phyloP scores from a whole-genome alignment of 2,329 filamentous ascomycete genomes.

The Cadophora gregata region DNA sequence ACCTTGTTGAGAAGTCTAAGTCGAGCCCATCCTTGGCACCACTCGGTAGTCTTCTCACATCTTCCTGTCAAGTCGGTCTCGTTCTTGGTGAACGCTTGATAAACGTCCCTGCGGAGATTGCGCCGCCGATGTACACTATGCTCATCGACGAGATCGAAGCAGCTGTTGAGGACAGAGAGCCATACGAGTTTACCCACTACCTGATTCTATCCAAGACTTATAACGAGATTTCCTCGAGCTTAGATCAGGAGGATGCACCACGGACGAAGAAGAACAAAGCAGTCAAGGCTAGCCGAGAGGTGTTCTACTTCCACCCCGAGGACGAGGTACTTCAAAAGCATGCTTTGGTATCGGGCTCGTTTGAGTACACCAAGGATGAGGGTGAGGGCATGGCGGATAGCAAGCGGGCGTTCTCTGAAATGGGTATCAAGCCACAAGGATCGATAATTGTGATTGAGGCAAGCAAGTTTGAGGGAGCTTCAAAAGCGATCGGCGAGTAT shows the following conservation, averaged over 20 bases:
- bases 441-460: constrained; percentile 88
- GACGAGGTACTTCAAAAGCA: constrained; percentile 87
- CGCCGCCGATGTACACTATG: constrained; percentile 95
- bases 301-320: constrained; percentile 94
- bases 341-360: constrained; percentile 72
- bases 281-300: constrained; percentile 63
- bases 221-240: constrained; percentile 79
- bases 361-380: constrained; percentile 77
- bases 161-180: constrained; percentile 88
- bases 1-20: constrained; percentile 65
- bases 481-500: constrained; percentile 79
- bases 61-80: constrained; percentile 73
- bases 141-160: constrained; percentile 88
- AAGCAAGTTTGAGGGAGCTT: constrained; percentile 74
- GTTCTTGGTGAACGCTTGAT: constrained; percentile 92
- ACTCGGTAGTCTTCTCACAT: constrained; percentile 63
- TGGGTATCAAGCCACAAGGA: constrained; percentile 84
- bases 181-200: constrained; percentile 93
- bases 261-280: constrained; percentile 72
- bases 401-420: constrained; percentile 92
- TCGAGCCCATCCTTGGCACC: constrained; percentile 59
- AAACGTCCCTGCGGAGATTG: constrained; percentile 94
- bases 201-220: constrained; percentile 93
- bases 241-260: constrained; percentile 69
- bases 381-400: constrained; percentile 85